These are phyloP conservation scores for Laetiporus sulphureus DNA, from an alignment of 1,284 basidiomycete genomes.

Conservation along the genomic window DNA sequence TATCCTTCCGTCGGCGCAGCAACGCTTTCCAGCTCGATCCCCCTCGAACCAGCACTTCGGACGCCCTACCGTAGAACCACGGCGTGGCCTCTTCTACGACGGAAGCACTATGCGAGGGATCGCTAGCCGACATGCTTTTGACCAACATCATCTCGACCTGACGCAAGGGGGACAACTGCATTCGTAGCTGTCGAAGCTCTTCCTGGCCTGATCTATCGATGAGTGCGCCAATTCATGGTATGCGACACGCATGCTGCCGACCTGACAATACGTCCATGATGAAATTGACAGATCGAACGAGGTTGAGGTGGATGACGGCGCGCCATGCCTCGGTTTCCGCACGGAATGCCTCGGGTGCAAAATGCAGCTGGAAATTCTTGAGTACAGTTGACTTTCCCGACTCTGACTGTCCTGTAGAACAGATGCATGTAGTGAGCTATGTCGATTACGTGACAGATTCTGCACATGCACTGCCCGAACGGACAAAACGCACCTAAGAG, in stretches of 20 bases:
- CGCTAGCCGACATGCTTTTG: conserved; percentile 17
- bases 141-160: conserved; percentile 45
- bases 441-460: conserved; percentile 1
- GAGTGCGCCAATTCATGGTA: no score
- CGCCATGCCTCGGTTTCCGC: conserved; percentile 51
- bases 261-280: conserved; percentile 38
- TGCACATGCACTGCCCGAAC: not conserved
- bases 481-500: conserved; percentile 39
- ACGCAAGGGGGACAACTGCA: conserved; percentile 44
- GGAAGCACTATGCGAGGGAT: conserved; percentile 9
- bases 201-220: not conserved
- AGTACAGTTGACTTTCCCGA: conserved; percentile 59
- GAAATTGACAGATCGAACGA: conserved; percentile 52
- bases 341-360: conserved; percentile 49
- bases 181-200: conserved; percentile 36
- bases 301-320: conserved; percentile 55
- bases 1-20: conserved; percentile 10
- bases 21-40: conserved; percentile 41
- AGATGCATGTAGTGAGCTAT: not conserved
- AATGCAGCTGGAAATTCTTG: conserved; percentile 56
- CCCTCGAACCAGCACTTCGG: conserved; percentile 42
- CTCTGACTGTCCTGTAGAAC: conserved; percentile 48
- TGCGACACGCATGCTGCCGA: no score
- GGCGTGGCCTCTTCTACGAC: conserved; percentile 10
- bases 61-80: conserved; percentile 34